Evolutionary conservation across 2,329 filamentous ascomycete genomes (phyloP).

Genomic region (Phialemonium atrogriseum): DNA sequence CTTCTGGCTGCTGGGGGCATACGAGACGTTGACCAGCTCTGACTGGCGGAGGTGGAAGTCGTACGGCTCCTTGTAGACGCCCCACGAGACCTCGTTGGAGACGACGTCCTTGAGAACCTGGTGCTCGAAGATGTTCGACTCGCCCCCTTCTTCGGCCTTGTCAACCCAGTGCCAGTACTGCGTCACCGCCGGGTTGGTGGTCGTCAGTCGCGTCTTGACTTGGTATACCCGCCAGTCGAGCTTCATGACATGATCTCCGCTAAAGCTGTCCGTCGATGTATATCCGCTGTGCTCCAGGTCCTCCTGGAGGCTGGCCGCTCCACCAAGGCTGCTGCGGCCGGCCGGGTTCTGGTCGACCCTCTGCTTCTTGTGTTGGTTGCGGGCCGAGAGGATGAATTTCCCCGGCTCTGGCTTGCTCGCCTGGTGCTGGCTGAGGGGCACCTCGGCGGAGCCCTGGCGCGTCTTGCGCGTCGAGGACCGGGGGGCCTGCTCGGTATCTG

Average conservation of each 20-base stretch:
- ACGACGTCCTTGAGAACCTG: constrained; percentile 39
- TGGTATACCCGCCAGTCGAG: constrained; percentile 45
- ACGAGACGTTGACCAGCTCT: constrained; percentile 38
- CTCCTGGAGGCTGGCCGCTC: constrained; percentile 9
- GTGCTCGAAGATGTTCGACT: constrained; percentile 38
- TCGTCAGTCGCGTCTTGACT: constrained; percentile 39
- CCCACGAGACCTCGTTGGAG: constrained; percentile 34
- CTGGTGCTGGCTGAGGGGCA: too few species aligned
- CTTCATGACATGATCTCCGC: constrained; percentile 31
- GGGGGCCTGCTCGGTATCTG: neutral
- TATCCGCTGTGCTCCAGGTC: constrained; percentile 37
- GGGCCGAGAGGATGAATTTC: too few species aligned
- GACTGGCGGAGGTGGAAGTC: constrained; percentile 40
- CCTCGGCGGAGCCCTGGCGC: too few species aligned
- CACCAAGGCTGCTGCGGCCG: neutral
- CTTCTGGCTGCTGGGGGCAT: constrained; percentile 31
- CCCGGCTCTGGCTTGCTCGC: too few species aligned
- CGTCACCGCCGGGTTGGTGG: constrained; percentile 37
- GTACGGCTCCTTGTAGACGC: constrained; percentile 38
- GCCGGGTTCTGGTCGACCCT: constrained; percentile 4
- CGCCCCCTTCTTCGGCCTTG: constrained; percentile 18
- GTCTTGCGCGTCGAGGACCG: constrained; percentile 4
- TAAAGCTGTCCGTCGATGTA: constrained; percentile 44
- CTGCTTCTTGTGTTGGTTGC: constrained; percentile 1
- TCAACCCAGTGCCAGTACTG: constrained; percentile 49